A percentile compares a stretch with the other conserved stretches of the same genome.
Evolutionary conservation across 2,329 filamentous ascomycete genomes (phyloP).

Genomic region (Hirsutella minnesotensis): DNA sequence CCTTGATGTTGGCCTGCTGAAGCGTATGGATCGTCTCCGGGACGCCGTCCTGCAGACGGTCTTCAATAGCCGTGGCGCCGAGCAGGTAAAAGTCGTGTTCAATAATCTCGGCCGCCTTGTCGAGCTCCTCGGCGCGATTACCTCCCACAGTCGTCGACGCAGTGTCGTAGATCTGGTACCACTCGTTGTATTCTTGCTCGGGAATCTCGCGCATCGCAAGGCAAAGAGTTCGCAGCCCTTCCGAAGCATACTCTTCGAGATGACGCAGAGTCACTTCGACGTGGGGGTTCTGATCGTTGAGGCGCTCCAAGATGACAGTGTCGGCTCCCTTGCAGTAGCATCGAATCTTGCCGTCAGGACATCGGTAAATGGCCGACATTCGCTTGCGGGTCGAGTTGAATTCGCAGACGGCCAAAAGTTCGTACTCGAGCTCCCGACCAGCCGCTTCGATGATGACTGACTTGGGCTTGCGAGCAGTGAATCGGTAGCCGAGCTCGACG

Average conservation of each 20-base stretch:
- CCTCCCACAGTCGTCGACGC: conserved; percentile 85
- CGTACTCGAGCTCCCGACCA: conserved; percentile 67
- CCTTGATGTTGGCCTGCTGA: conserved; percentile 93
- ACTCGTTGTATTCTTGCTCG: conserved; percentile 79
- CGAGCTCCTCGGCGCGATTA: conserved; percentile 84
- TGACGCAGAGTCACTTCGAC: conserved; percentile 87
- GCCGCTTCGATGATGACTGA: conserved; percentile 73
- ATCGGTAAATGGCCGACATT: conserved; percentile 96
- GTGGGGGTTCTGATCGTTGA: conserved; percentile 71
- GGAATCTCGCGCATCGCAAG: conserved; percentile 87
- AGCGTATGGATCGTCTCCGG: conserved; percentile 96
- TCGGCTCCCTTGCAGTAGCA: conserved; percentile 95
- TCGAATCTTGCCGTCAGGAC: conserved; percentile 87
- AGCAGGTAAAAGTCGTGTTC: conserved; percentile 86
- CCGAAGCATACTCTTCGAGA: conserved; percentile 96
- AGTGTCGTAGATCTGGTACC: conserved; percentile 75
- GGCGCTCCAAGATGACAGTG: conserved; percentile 88
- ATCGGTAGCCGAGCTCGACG: conserved; percentile 73
- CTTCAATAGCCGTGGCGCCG: conserved; percentile 93
- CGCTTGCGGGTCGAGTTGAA: conserved; percentile 91
- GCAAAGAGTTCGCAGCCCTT: conserved; percentile 89
- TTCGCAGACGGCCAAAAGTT: conserved; percentile 91
- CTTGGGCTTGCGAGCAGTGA: conserved; percentile 79
- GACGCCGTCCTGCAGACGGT: conserved; percentile 91
- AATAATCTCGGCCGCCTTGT: conserved; percentile 93